Conservation (phyloP, 805 yeast species). For the Spencermartinsiella europaea region DNA sequence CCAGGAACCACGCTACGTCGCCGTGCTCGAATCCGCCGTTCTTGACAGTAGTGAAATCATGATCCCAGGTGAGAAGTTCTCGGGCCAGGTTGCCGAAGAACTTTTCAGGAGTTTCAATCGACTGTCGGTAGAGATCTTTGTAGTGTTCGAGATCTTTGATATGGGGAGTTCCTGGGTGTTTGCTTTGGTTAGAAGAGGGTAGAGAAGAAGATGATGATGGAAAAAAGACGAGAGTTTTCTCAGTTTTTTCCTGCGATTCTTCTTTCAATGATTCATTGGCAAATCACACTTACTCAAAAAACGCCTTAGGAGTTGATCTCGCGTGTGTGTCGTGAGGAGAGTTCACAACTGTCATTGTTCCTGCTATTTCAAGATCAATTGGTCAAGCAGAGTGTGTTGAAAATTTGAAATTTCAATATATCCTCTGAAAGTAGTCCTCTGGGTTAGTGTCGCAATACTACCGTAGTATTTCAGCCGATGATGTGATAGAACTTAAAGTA, state of each 20-base stretch:
- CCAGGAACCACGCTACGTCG: conserved; percentile 87
- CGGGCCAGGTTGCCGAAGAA: conserved; percentile 78
- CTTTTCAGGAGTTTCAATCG: conserved; percentile 69
- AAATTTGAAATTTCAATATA: no score
- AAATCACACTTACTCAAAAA: conserved; percentile 26
- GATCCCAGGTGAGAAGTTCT: conserved; percentile 72
- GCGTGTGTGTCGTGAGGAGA: conserved; percentile 20
- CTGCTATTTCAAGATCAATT: not conserved
- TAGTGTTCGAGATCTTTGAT: conserved; percentile 62
- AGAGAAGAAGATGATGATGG: no score
- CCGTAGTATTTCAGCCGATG: not conserved
- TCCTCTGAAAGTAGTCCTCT: no score
- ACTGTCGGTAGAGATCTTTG: conserved; percentile 60
- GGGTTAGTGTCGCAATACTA: not conserved
- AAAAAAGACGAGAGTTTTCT: no score
- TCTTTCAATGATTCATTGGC: no score
- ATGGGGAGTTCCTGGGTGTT: conserved; percentile 40
- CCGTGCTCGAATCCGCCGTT: conserved; percentile 65
- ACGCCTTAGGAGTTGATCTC: conserved; percentile 22
- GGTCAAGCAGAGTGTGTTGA: no score
- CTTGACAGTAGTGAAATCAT: conserved; percentile 60
- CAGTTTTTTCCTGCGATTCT: no score
- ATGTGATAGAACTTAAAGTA: not conserved
- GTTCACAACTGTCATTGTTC: conserved; percentile 20
- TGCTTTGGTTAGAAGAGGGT: no score